Conservation (phyloP, 306 rosid species). For the Cercis canadensis region DNA sequence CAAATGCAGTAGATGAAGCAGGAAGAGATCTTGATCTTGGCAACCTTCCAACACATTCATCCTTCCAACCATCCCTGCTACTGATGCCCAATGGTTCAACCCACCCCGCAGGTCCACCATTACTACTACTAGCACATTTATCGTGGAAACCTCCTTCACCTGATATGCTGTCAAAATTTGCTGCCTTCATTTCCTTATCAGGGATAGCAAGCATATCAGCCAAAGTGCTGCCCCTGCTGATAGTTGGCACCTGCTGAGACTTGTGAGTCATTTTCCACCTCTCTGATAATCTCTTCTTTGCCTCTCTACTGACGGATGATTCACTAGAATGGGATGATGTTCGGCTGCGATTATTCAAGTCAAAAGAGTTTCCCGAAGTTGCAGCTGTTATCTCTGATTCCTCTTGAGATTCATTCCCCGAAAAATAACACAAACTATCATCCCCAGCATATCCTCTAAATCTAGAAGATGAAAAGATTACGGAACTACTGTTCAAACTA, state of each 20-base stretch:
- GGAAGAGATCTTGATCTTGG: conserved; percentile 92
- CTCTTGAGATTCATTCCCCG: conserved; percentile 68
- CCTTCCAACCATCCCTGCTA: conserved; percentile 99
- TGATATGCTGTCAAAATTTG: conserved; percentile 44
- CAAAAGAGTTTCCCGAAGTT: conserved; percentile 50
- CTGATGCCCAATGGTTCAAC: conserved; percentile 92
- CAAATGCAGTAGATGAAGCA: conserved; percentile 70
- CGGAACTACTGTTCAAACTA: conserved; percentile 46
- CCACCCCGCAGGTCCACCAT: conserved; percentile 48
- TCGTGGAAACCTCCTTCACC: conserved; percentile 45
- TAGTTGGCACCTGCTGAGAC: conserved; percentile 54
- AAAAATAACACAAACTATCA: conserved; percentile 67
- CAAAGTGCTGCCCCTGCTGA: conserved; percentile 77
- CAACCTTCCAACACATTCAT: conserved; percentile 58
- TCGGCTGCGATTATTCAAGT: conserved; percentile 49
- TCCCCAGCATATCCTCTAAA: conserved; percentile 67
- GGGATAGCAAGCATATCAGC: conserved; percentile 95
- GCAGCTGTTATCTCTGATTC: conserved; percentile 57
- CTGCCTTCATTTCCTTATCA: conserved; percentile 54
- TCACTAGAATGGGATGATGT: conserved; percentile 61
- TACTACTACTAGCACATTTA: conserved; percentile 46
- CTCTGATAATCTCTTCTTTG: conserved; percentile 91
- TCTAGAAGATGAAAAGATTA: conserved; percentile 54
- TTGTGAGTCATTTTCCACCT: conserved; percentile 86
- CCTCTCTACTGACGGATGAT: conserved; percentile 85